phyloP scores from a whole-genome alignment of 768 basidiomycete genomes.

The Mycena crocata region DNA sequence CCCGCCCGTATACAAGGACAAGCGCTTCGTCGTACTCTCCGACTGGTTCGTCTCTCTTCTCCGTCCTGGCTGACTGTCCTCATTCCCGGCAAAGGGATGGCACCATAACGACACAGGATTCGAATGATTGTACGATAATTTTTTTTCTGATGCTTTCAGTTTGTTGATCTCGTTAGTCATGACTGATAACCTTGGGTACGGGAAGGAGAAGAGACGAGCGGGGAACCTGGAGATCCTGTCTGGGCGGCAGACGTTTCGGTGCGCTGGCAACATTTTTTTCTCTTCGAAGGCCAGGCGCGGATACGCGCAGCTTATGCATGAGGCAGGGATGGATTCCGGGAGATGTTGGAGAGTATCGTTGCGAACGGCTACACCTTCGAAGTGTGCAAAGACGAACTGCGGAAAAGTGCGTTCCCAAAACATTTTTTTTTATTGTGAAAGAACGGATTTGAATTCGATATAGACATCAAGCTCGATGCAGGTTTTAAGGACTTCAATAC shows the following conservation, averaged over 20 bases:
- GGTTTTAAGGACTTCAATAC: constrained; percentile 91
- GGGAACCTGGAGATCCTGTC: constrained; percentile 80
- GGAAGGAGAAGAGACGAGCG: constrained; percentile 75
- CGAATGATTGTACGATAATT: constrained; percentile 83
- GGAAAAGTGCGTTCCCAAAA: constrained; percentile 69
- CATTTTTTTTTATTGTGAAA: constrained; percentile 4
- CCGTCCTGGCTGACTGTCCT: background rate
- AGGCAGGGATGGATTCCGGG: constrained; percentile 84
- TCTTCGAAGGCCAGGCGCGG: background rate
- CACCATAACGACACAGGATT: constrained; percentile 93
- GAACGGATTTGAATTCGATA: constrained; percentile 16
- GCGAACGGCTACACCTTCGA: constrained; percentile 83
- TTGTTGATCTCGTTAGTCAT: constrained; percentile 60
- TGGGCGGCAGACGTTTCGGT: constrained; percentile 79
- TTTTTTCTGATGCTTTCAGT: background rate
- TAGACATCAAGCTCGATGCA: constrained; percentile 87
- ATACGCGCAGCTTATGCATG: background rate
- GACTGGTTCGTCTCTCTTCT: constrained; percentile 77
- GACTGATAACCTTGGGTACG: constrained; percentile 93
- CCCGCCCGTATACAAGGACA: constrained; percentile 82
- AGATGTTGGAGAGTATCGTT: constrained; percentile 86
- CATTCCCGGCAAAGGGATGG: constrained; percentile 71
- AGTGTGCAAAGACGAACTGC: constrained; percentile 83
- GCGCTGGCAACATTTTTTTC: constrained; percentile 19
- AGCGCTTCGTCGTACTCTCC: constrained; percentile 87